Percentiles rank a stretch among this genome's conserved stretches.
Evolutionary conservation across 2,329 filamentous ascomycete genomes (phyloP).

Genomic region (Diaporthe nobilis): DNA sequence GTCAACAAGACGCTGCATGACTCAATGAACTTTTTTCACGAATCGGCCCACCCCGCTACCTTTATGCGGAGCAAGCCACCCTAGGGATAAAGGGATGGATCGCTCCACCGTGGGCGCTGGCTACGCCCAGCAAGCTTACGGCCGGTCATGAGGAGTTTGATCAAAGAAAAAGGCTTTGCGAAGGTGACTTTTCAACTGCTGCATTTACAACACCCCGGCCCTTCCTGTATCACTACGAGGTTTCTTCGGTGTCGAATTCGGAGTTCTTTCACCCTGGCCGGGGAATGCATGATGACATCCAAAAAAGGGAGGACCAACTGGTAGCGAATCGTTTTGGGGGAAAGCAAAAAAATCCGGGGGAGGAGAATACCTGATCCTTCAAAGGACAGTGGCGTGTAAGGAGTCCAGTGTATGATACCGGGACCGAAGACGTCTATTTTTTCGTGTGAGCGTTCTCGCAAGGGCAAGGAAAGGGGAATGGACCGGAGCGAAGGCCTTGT

Average conservation of each 20-base stretch:
- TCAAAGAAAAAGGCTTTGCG: constrained; percentile 31
- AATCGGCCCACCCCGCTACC: constrained; percentile 49
- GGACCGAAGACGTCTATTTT: constrained; percentile 30
- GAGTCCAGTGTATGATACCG: constrained; percentile 39
- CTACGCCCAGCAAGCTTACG: constrained; percentile 22
- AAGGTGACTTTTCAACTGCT: constrained; percentile 39
- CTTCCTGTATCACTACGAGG: constrained; percentile 41
- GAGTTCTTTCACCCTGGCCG: constrained; percentile 18
- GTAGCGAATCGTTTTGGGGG: constrained; percentile 37
- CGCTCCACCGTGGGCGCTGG: constrained; percentile 39
- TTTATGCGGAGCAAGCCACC: constrained; percentile 46
- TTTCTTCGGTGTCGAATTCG: constrained; percentile 25
- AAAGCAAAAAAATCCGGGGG: constrained; percentile 2
- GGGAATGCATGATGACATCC: constrained; percentile 40
- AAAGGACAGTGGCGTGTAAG: constrained; percentile 37
- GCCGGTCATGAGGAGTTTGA: constrained; percentile 32
- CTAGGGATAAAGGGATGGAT: constrained; percentile 45
- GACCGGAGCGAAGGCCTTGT: not conserved
- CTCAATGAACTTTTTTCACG: constrained; percentile 50
- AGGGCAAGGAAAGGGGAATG: constrained; percentile 15
- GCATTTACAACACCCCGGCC: constrained; percentile 40
- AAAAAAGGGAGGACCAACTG: constrained; percentile 35
- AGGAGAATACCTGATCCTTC: constrained; percentile 31
- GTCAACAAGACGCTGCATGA: constrained; percentile 49
- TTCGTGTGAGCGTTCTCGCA: constrained; percentile 40